A percentile compares a stretch with the other conserved stretches of the same genome.
Evolutionary conservation across 768 basidiomycete genomes (phyloP).

Genomic region (Hygrophorus russula): DNA sequence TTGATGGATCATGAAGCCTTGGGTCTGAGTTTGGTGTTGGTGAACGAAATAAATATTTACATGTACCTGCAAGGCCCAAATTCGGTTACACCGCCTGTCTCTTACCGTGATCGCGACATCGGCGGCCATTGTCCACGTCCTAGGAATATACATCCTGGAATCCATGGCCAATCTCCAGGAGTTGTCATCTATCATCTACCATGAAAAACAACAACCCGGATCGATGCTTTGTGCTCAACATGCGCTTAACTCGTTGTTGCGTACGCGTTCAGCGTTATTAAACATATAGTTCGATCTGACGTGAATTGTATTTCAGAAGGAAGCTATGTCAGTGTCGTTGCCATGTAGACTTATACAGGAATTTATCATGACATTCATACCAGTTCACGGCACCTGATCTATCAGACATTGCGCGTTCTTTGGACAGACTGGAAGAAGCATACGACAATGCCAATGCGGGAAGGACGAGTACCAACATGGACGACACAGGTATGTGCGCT

Average conservation of each 20-base stretch:
- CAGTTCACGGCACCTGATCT: constrained; percentile 78
- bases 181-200: constrained; percentile 53
- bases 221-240: constrained; percentile 86
- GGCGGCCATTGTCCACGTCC: background rate
- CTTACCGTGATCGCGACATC: background rate
- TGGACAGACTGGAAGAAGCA: constrained; percentile 56
- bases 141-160: background rate
- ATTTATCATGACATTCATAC: constrained; percentile 5
- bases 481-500: constrained; percentile 63
- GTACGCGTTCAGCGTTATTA: constrained; percentile 16
- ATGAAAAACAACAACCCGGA: constrained; percentile 66
- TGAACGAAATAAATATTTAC: too few relatives aligned
- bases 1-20: too few relatives aligned
- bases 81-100: too few relatives aligned
- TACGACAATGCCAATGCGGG: constrained; percentile 38
- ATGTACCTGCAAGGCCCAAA: too few relatives aligned
- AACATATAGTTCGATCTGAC: background rate
- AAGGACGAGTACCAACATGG: constrained; percentile 67
- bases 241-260: constrained; percentile 75
- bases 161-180: constrained; percentile 49
- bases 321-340: constrained; percentile 26
- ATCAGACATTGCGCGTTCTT: constrained; percentile 54
- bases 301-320: constrained; percentile 21
- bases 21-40: too few relatives aligned
- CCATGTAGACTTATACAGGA: constrained; percentile 3